Conservation (phyloP, 805 yeast species). For the Wickerhamomyces mucosus region DNA sequence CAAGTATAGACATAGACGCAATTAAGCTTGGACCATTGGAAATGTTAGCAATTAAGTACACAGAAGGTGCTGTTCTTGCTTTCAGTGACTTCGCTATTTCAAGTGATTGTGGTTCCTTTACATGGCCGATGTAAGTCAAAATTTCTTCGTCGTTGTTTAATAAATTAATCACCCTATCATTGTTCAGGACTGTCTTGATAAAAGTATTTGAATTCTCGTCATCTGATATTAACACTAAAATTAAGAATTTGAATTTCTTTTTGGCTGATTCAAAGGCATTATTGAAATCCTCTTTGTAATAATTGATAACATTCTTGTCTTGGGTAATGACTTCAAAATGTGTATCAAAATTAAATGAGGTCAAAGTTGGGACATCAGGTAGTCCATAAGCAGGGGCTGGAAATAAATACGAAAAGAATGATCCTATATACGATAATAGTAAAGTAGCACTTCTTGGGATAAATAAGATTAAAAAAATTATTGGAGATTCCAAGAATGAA, state of each 20-base stretch:
- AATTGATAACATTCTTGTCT: conserved; percentile 7
- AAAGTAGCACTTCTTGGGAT: conserved; percentile 44
- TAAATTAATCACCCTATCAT: conserved; percentile 31
- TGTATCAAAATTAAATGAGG: conserved; percentile 7
- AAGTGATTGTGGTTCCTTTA: conserved; percentile 54
- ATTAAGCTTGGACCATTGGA: conserved; percentile 30
- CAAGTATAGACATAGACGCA: conserved; percentile 25
- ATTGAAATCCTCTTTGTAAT: conserved; percentile 15
- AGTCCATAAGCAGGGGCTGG: conserved; percentile 25
- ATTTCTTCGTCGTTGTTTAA: conserved; percentile 30
- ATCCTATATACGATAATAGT: conserved; percentile 30
- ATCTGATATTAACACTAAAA: conserved; percentile 13
- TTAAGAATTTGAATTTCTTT: conserved; percentile 12
- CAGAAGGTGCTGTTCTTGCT: conserved; percentile 45
- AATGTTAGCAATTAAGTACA: conserved; percentile 46
- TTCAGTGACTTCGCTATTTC: conserved; percentile 50
- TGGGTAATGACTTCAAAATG: conserved; percentile 8
- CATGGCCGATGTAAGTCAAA: conserved; percentile 57
- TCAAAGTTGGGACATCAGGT: conserved; percentile 22
- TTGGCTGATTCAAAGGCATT: conserved; percentile 12
- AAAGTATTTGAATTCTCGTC: conserved; percentile 26
- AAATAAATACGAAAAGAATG: conserved; percentile 23
- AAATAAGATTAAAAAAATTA: conserved; percentile 42
- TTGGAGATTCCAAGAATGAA: conserved; percentile 21
- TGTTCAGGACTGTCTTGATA: conserved; percentile 36